Evolutionary conservation across 331 rosid species (phyloP), one percentile per base, ranked within the genome.

Genomic region (Pyracantha coccinea): DNA sequence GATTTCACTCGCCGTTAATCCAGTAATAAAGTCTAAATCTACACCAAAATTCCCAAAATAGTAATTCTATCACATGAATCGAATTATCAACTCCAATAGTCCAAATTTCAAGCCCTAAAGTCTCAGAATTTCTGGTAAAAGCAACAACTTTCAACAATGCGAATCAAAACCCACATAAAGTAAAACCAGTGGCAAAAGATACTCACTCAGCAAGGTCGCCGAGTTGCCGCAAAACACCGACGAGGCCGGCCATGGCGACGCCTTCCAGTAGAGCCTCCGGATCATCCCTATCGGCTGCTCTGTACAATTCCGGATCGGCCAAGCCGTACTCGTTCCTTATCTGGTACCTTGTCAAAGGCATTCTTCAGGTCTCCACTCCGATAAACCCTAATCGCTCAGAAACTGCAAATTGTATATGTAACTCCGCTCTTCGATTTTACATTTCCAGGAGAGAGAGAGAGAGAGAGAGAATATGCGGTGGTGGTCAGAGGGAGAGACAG

Each of bases 141-240:
- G 71, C 76, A 65, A 44, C 27, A n/a, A 73, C 13, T 73, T 35
- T 61, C 53, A 55, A 31, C 31, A 59, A 25, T 41, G 59, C 44
- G 77, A 55, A 64, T 65, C 15, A 79, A 75, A n/a, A 35, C 23
- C 23, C 17, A 33, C 45, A 54, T 20, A 78, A 32, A 73, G 14
- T 10, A 41, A 41, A 38, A 60, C 31, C 71, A 23, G 14, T 72
- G 24, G 61, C 65, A 69, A 52, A 33, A 73, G 60, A 77, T 66
- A 72, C 90, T 84, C 29, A 95, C 99, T 90, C 96, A 5, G 99
- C 88, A 28, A 95, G 97, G 89, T 95, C 99, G 2, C 98, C 99
- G 75, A 95, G 98, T 83, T 95, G 99, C 66, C 99, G 99, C 76
- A 95, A 83, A 63, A 92, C 87, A 3, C 98, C 99, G 47, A 88